phyloP scores from a whole-genome alignment of 2,329 filamentous ascomycete species.

The Botryotinia convoluta region DNA sequence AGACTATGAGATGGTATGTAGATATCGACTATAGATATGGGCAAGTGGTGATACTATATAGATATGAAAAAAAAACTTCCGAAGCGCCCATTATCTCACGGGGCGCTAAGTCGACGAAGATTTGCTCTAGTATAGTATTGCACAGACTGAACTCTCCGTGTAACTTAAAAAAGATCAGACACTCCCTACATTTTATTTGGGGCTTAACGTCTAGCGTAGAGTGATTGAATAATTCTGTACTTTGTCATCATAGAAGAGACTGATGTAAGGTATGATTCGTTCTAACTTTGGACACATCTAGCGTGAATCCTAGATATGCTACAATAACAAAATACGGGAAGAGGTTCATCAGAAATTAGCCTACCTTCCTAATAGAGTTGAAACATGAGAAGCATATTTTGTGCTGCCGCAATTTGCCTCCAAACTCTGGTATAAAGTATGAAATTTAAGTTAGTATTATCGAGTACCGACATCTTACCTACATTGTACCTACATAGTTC shows the following conservation, averaged over 20 bases:
- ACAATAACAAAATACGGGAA: background rate
- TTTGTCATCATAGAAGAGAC: background rate
- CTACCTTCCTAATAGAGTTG: background rate
- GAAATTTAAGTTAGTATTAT: background rate
- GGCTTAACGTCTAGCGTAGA: background rate
- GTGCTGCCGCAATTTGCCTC: background rate
- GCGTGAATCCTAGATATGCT: background rate
- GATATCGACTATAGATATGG: background rate
- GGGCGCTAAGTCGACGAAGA: background rate
- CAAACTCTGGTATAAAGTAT: background rate
- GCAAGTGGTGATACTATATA: slow-evolving; percentile 4
- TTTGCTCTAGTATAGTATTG: background rate
- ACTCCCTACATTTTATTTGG: background rate
- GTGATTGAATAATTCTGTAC: background rate
- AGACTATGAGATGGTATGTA: background rate
- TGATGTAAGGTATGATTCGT: background rate
- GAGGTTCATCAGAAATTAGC: background rate
- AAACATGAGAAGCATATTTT: background rate
- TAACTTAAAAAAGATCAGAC: background rate
- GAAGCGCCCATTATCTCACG: background rate
- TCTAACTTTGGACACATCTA: background rate
- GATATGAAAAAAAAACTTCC: background rate
- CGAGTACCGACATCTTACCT: background rate
- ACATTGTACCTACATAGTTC: background rate
- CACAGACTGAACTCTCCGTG: background rate